Evolutionary conservation across 441 rosid genomes (phyloP), one percentile per base, ranked within the genome.

Genomic region (Syzygium syzygioides): DNA sequence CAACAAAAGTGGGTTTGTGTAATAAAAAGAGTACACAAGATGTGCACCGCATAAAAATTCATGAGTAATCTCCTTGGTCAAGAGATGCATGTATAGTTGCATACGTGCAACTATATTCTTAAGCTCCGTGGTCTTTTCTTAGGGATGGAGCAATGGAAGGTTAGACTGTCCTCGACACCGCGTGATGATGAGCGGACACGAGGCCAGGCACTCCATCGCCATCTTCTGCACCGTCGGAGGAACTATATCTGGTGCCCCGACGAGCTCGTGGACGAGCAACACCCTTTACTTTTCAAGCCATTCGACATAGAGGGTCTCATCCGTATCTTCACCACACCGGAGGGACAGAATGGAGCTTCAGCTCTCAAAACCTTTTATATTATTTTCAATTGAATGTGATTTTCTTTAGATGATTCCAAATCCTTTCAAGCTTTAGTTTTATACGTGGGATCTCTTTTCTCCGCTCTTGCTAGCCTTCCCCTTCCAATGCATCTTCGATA

Each of bases 91-190:
- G 53, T n/a, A 19, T 45, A 2, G 86, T 30, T 57, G 6, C 7
- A 13, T 28, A 13, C 23, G 17, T 85, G n/a, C n/a, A n/a, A n/a
- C n/a, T 3, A 34, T 37, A 19, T 86, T 56, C 45, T 14, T 30
- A 18, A 53, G 19, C 17, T 52, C 25, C 20, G 15, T 45, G 41
- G 23, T 18, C 30, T 34, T 45, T 19, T 59, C 79, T 45, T 26
- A 88, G 85, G 84, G 79, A 30, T 88, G 89, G 89, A 64, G 79
- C 28, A 64, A 88, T 20, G 60, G 87, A 4, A 53, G 62, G 53
- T 54, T 85, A n/a, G 23, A 52, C 32, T 59, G 84, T 12, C 54
- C 71, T 7, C 32, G n/a, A 34, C 79, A 88, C 34, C 79, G 85
- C 14, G 84, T 60, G 50, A 88, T 62, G 89, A 17, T 52, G 12